Conservation (phyloP, 768 basidiomycete species). For the Podaxis sp. region DNA sequence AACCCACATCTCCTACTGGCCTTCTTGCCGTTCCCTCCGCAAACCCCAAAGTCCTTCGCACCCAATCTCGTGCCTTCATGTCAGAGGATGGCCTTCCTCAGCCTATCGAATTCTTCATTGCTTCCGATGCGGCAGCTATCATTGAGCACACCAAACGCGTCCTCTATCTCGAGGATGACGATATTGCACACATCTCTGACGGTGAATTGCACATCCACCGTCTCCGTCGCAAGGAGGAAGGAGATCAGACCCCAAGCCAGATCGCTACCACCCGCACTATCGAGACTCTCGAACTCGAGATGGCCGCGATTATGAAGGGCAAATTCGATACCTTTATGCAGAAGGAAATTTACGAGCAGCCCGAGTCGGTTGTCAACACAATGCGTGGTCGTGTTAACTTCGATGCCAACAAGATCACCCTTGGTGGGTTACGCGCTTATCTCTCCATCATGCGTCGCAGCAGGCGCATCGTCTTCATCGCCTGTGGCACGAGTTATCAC, state of each 20-base stretch:
- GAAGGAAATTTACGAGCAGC: slow-evolving; percentile 99
- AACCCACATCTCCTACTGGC: slow-evolving; percentile 46
- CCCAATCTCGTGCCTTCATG: slow-evolving; percentile 97
- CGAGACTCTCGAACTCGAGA: slow-evolving; percentile 96
- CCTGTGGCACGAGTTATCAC: slow-evolving; percentile 99
- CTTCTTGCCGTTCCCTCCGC: slow-evolving; percentile 64
- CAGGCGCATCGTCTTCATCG: slow-evolving; percentile 91
- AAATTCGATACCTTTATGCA: slow-evolving; percentile 99
- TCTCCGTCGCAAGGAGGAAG: slow-evolving; percentile 83
- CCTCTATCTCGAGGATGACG: slow-evolving; percentile 97
- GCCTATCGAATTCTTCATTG: slow-evolving; percentile 99
- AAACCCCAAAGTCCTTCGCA: slow-evolving; percentile 80
- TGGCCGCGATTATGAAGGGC: slow-evolving; percentile 99
- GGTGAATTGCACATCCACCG: slow-evolving; percentile 99
- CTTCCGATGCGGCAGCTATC: slow-evolving; percentile 94
- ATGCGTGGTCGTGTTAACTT: slow-evolving; percentile 99
- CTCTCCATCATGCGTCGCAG: slow-evolving; percentile 94
- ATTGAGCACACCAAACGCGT: slow-evolving; percentile 99
- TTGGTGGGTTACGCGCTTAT: slow-evolving; percentile 94
- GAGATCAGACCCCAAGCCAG: slow-evolving; percentile 52
- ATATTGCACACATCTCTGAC: slow-evolving; percentile 95
- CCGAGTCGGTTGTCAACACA: slow-evolving; percentile 99
- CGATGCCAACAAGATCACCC: slow-evolving; percentile 83
- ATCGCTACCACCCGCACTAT: slow-evolving; percentile 83
- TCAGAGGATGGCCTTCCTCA: slow-evolving; percentile 97